phyloP scores from a whole-genome alignment of 2,329 filamentous ascomycete species.

The Claviceps purpurea region DNA sequence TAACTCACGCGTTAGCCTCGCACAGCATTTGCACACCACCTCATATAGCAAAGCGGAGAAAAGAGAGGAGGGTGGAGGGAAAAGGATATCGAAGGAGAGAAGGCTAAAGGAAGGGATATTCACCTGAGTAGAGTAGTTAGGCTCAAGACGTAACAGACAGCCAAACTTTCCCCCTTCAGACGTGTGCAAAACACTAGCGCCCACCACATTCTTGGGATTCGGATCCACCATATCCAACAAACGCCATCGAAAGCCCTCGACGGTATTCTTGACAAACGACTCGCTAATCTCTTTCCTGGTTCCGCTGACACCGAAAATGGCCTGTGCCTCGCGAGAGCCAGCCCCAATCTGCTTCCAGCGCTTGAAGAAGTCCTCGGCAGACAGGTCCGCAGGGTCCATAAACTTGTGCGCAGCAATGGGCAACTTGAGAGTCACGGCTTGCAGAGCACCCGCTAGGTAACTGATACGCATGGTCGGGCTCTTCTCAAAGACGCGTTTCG shows the following conservation, averaged over 20 bases:
- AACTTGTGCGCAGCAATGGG: slow-evolving; percentile 88
- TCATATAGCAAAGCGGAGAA: neutral
- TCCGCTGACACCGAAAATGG: slow-evolving; percentile 57
- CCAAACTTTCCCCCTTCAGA: slow-evolving; percentile 81
- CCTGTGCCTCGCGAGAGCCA: slow-evolving; percentile 72
- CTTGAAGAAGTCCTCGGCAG: slow-evolving; percentile 93
- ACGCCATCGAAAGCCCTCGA: slow-evolving; percentile 83
- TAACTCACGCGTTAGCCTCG: slow-evolving; percentile 21
- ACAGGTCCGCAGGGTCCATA: slow-evolving; percentile 82
- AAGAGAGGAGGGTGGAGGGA: no score
- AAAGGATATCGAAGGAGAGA: neutral
- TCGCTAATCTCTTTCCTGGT: slow-evolving; percentile 52
- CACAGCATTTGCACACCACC: neutral
- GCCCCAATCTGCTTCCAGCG: slow-evolving; percentile 97
- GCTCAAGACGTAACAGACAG: slow-evolving; percentile 84
- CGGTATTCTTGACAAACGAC: slow-evolving; percentile 54
- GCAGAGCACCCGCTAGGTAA: slow-evolving; percentile 84
- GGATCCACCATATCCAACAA: slow-evolving; percentile 77
- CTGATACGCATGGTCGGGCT: slow-evolving; percentile 86
- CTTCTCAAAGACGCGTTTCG: slow-evolving; percentile 66
- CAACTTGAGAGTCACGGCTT: slow-evolving; percentile 82
- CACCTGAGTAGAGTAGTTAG: slow-evolving; percentile 86
- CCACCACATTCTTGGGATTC: slow-evolving; percentile 87
- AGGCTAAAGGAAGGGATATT: slow-evolving; percentile 18
- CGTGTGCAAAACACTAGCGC: slow-evolving; percentile 74